These are phyloP conservation scores for Caloboletus firmus DNA, from an alignment of 1,284 basidiomycete genomes.

Conservation along the genomic window DNA sequence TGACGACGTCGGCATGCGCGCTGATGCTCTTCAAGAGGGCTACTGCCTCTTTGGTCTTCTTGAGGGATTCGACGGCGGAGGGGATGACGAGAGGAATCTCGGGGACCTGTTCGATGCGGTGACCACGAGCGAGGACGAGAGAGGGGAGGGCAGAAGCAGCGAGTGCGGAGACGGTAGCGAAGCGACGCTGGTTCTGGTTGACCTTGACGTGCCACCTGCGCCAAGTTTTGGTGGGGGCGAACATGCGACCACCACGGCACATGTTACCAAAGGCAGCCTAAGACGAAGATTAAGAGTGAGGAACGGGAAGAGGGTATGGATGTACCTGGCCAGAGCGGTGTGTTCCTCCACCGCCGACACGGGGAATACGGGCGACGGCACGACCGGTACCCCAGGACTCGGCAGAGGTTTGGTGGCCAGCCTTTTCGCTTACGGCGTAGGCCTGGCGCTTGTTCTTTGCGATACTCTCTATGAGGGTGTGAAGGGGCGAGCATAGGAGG, in stretches of 20 bases:
- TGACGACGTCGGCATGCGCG: conserved; percentile 94
- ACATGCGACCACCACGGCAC: conserved; percentile 99
- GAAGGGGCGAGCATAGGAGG: background rate
- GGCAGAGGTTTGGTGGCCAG: conserved; percentile 98
- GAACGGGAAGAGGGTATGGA: background rate
- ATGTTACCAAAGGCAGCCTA: conserved; percentile 99
- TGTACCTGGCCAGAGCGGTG: conserved; percentile 93
- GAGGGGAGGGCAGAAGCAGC: conserved; percentile 98
- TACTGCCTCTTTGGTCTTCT: conserved; percentile 98
- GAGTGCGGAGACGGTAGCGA: conserved; percentile 96
- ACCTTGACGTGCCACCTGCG: conserved; percentile 99
- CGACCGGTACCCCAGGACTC: conserved; percentile 99
- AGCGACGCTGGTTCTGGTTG: conserved; percentile 99
- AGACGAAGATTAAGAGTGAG: conserved; percentile 3
- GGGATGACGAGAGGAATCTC: conserved; percentile 96
- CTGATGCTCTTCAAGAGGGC: conserved; percentile 88
- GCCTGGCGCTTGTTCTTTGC: conserved; percentile 99
- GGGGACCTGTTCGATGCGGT: conserved; percentile 97
- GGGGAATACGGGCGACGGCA: conserved; percentile 99
- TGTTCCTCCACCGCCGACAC: conserved; percentile 99
- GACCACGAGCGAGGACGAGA: conserved; percentile 97
- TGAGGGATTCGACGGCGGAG: conserved; percentile 79
- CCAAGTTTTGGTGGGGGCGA: conserved; percentile 99
- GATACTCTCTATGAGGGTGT: conserved; percentile 77
- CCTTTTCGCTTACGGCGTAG: conserved; percentile 96